A percentile compares a stretch with the other conserved stretches of the same genome.
These are phyloP conservation scores for Amphicarpaea edgeworthii DNA, from an alignment of 306 rosid species.

Conservation along the genomic window DNA sequence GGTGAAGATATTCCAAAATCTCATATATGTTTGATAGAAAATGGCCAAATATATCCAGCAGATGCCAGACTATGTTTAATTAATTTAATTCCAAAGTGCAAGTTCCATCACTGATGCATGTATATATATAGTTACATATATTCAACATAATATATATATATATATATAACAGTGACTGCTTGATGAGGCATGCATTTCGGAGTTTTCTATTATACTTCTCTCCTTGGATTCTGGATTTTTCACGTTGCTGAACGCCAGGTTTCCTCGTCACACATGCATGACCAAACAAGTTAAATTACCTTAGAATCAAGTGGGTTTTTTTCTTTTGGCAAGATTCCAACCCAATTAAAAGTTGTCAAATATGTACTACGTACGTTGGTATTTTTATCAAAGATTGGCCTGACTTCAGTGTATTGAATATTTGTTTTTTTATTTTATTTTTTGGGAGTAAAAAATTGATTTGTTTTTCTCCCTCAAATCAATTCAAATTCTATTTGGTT, in stretches of 20 bases:
- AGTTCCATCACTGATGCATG: conserved; percentile 52
- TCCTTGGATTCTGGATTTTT: conserved; percentile 87
- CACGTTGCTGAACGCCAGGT: conserved; percentile 67
- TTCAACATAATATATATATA: too few relatives aligned
- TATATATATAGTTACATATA: too few relatives aligned
- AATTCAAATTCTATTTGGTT: background rate
- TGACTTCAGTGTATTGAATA: background rate
- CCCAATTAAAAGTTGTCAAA: conserved; percentile 13
- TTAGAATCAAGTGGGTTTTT: conserved; percentile 26
- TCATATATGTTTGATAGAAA: conserved; percentile 43
- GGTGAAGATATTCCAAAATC: conserved; percentile 44
- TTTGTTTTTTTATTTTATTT: background rate
- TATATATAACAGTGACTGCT: conserved; percentile 25
- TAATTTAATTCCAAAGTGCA: conserved; percentile 52
- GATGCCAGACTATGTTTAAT: conserved; percentile 60
- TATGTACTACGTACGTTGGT: conserved; percentile 14
- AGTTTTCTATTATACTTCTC: conserved; percentile 48
- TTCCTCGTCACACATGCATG: conserved; percentile 85
- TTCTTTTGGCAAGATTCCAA: conserved; percentile 44
- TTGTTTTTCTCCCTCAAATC: background rate
- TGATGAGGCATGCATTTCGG: conserved; percentile 16
- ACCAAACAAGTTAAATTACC: conserved; percentile 42
- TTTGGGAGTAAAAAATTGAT: background rate
- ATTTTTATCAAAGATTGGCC: background rate
- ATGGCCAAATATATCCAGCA: conserved; percentile 62